phyloP scores from a whole-genome alignment of 768 basidiomycete species.

The Heimioporus sp. region DNA sequence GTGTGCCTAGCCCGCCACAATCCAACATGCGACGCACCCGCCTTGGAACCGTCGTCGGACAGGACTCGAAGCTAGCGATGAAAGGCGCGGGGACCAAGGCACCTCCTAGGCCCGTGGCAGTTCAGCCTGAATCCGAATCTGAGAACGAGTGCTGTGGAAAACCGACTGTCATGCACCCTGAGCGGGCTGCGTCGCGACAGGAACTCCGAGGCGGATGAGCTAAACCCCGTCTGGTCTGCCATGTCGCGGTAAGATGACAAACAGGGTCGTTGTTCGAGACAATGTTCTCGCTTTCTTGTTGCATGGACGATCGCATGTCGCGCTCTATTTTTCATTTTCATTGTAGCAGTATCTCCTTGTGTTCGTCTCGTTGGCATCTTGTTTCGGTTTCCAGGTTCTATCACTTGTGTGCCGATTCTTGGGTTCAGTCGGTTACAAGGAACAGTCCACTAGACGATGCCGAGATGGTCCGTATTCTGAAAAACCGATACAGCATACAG shows the following conservation, averaged over 20 bases:
- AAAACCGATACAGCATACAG: no score
- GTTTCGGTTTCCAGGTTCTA: neutral
- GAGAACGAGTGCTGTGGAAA: constrained; percentile 22
- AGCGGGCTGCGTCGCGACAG: constrained; percentile 3
- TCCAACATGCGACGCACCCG: constrained; percentile 40
- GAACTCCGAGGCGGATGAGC: constrained; percentile 22
- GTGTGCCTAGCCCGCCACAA: neutral
- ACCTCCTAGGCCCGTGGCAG: neutral
- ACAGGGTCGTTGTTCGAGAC: neutral
- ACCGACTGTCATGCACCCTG: constrained; percentile 22
- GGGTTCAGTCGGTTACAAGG: no score
- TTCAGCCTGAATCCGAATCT: constrained; percentile 6
- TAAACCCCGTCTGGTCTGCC: constrained; percentile 22
- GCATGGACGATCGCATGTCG: constrained; percentile 3
- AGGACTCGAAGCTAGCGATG: constrained; percentile 21
- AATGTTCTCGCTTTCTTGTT: constrained; percentile 7
- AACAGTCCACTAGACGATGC: no score
- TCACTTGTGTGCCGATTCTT: no score
- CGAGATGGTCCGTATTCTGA: no score
- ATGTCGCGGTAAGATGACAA: constrained; percentile 7
- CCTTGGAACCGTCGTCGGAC: constrained; percentile 47
- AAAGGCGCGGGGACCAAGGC: neutral
- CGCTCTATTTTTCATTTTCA: neutral
- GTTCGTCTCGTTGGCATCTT: neutral
- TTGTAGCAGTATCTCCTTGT: constrained; percentile 3